Base-by-base conservation (phyloP, 2,329 filamentous ascomycete species). In the Penicillium sp. region DNA sequence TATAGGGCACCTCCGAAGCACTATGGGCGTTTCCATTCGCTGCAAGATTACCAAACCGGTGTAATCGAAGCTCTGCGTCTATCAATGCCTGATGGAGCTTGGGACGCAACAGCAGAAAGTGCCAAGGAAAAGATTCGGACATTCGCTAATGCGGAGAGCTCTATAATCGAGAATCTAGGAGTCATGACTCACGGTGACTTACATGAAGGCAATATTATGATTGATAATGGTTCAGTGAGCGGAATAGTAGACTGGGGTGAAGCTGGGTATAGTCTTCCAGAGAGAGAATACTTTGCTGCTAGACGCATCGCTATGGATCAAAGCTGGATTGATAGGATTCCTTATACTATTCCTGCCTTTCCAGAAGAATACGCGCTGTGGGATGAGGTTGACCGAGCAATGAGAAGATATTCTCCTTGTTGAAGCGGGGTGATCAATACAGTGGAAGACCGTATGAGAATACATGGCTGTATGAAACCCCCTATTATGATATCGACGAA, bases 21-120 rank as follows among this genome's bases (percentile, higher is more conserved):
- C 14, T 62, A 62, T 54, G 64, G 61, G 18, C 59, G 57, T 26
- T 62, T 61, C 30, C 34, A 38, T 7, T 57, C 60, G 9, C 48
- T 47, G 35, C 53, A 56, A 26, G 47, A 55, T 46, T 61, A 56
- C 30, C 59, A 63, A 40, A 13, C 52, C 34, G 62, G 57, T 8
- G 49, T 61, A 26, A 57, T 64, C 7, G 55, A 65, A 52, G 61
- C 63, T 26, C 53, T 66, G 8, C 46, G 57, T 41, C 45, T 53
- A 19, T 57, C 61, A 14, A 58, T 62, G 48, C 59, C 61, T 8
- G 52, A 57, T 13, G 9, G 30, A 32, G 30, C 13, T 32, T 32
- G 30, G 30, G 30, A 51, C 38, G 39, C 36, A 52, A 11, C 48
- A 27, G 10, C 36, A 47, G 30, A 55, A 49, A 36, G 60, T 9